A percentile compares a stretch with the other conserved stretches of the same genome.
phyloP scores from a whole-genome alignment of 2,329 filamentous ascomycete species.

The Penicillium frequentans region DNA sequence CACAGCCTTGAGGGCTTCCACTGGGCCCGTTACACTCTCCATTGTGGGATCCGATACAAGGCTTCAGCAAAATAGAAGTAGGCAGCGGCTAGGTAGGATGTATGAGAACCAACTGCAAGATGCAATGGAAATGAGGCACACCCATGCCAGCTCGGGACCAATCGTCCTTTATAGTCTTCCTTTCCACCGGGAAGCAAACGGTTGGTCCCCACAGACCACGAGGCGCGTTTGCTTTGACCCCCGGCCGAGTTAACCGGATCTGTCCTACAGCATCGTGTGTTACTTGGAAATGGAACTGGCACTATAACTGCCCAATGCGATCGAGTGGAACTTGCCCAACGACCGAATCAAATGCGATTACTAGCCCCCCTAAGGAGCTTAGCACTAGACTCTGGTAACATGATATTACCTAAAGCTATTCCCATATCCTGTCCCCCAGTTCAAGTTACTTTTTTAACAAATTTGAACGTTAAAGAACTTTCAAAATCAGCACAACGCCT shows the following conservation, averaged over 20 bases:
- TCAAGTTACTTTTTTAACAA: too few relatives aligned
- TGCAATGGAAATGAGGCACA: background rate
- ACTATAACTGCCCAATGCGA: too few relatives aligned
- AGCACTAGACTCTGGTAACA: background rate
- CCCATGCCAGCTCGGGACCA: background rate
- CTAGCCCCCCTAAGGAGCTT: background rate
- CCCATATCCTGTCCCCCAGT: too few relatives aligned
- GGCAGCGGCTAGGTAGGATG: background rate
- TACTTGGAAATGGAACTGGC: too few relatives aligned
- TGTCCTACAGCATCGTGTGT: background rate
- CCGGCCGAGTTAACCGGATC: background rate
- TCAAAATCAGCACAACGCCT: background rate
- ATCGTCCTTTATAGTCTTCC: background rate
- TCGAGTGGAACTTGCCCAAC: background rate
- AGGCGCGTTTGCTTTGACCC: background rate
- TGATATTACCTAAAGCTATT: too few relatives aligned
- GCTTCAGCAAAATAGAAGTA: background rate
- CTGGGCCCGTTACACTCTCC: background rate
- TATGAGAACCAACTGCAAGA: background rate
- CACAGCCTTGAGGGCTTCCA: background rate
- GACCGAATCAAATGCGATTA: background rate
- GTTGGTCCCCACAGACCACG: background rate
- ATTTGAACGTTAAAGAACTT: background rate
- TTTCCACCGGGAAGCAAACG: background rate
- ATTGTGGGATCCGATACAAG: background rate